Conservation (phyloP, 352 stramenopile genomes). For the Globisporangium lucens region DNA sequence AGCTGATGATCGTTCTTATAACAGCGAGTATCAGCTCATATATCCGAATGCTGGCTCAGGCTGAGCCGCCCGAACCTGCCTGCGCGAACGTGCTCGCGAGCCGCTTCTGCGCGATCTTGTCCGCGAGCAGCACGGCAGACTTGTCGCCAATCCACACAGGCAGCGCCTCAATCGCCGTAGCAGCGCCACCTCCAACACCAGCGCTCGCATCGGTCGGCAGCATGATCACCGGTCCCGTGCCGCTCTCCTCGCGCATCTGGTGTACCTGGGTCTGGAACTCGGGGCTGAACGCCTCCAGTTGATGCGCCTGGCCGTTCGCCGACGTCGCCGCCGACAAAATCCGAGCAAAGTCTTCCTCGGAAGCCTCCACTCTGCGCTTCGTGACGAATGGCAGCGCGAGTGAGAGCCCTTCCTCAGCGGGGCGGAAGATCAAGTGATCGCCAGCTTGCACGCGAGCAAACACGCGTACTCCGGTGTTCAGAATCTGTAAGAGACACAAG, state of each 20-base stretch:
- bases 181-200: background rate
- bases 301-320: constrained; percentile 21
- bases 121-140: constrained; percentile 47
- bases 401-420: constrained; percentile 76
- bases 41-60: too few species aligned
- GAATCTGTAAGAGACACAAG: constrained; percentile 31
- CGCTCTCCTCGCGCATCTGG: constrained; percentile 30
- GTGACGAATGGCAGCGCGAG: constrained; percentile 77
- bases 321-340: constrained; percentile 21
- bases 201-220: constrained; percentile 12
- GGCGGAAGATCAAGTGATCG: constrained; percentile 58
- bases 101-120: constrained; percentile 48
- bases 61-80: background rate
- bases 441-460: constrained; percentile 70
- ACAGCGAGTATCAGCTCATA: too few species aligned
- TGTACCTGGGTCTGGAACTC: constrained; percentile 29
- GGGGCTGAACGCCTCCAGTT: constrained; percentile 32
- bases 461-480: constrained; percentile 87
- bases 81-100: constrained; percentile 18
- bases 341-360: constrained; percentile 22
- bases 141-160: constrained; percentile 61
- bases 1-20: too few species aligned
- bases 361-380: constrained; percentile 53
- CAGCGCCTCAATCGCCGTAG: constrained; percentile 23
- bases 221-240: constrained; percentile 46